A percentile compares a stretch with the other conserved stretches of the same genome.
phyloP scores from a whole-genome alignment of 768 basidiomycete genomes.

The Kwoniella newhampshirensis region DNA sequence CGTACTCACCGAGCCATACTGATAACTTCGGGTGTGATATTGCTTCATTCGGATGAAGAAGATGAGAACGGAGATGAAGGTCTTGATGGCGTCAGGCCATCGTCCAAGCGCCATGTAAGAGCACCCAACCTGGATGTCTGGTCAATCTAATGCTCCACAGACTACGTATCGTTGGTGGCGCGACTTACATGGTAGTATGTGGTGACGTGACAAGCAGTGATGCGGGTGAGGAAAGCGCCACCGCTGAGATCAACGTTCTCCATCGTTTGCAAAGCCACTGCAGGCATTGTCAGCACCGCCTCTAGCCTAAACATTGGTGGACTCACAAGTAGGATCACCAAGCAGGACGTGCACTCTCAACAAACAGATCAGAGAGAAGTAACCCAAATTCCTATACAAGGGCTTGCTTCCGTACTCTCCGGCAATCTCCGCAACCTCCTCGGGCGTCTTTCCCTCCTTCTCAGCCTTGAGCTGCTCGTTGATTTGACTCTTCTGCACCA shows the following conservation, averaged over 20 bases:
- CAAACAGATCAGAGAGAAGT: constrained; percentile 93
- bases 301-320: neutral
- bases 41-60: constrained; percentile 95
- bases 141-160: too few species aligned
- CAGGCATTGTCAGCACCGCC: constrained; percentile 9
- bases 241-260: constrained; percentile 89
- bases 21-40: constrained; percentile 93
- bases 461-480: constrained; percentile 87
- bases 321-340: constrained; percentile 64
- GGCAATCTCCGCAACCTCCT: constrained; percentile 82
- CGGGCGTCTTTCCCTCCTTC: constrained; percentile 72
- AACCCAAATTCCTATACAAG: constrained; percentile 90
- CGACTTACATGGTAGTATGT: constrained; percentile 64
- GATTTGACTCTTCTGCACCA: constrained; percentile 95
- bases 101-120: constrained; percentile 93
- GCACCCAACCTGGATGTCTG: constrained; percentile 87
- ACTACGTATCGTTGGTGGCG: constrained; percentile 92
- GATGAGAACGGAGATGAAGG: constrained; percentile 87
- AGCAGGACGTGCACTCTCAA: constrained; percentile 92
- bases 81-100: constrained; percentile 91
- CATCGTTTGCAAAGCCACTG: constrained; percentile 90
- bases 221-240: constrained; percentile 88
- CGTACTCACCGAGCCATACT: constrained; percentile 78
- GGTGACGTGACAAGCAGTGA: constrained; percentile 90
- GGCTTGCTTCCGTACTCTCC: constrained; percentile 90